Evolutionary conservation across 139 green algal genomes (phyloP), one percentile per base, ranked within the genome.

Genomic region (Choricystis sp.): DNA sequence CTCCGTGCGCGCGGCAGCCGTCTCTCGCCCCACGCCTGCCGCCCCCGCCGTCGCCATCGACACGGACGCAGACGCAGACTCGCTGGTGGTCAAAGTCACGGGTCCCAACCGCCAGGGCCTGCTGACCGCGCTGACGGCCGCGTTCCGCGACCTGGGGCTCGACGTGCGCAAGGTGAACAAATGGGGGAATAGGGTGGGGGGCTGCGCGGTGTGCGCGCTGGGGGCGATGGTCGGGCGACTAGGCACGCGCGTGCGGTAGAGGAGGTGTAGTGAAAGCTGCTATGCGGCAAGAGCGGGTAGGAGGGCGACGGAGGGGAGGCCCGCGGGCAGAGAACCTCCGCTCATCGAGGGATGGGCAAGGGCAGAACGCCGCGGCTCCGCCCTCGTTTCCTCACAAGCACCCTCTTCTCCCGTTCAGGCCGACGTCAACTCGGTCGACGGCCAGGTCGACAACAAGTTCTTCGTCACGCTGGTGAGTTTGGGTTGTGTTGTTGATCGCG

Each of bases 121-220:
- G 29, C 76, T 96, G 30, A 81, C 68, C 23, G 63, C 77, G 1
- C 66, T 95, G 25, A 84, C 77, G 22, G 69, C 67, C 26, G 83
- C 79, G 14, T 87, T 95, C 61, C 64, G 64, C 4, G 86, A 92
- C 62, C 71, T 97, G 27, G 82, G 74, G 19, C 66, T 97, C 30
- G 88, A 96, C 59, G 75, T 89, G 23, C 49, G 66, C 29, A 78
- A 79, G 61, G 76, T 75, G 20, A 60, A 49, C 31, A 9, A 52
- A 52, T 9, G 56, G 25, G 26, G 56, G 56, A 61, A 19, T 14
- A 14, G 25, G 56, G 40, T 9, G 40, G 40, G 40, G 9, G 40
- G 40, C 40, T 52, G 9, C 16, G 40, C 40, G 40, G 40, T 16
- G 9, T 52, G 40, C 9, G 40, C 40, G 40, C 40, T 52, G 40